Evolutionary conservation across 768 basidiomycete genomes (phyloP).

Genomic region (Sporobolomyces pararoseus): DNA sequence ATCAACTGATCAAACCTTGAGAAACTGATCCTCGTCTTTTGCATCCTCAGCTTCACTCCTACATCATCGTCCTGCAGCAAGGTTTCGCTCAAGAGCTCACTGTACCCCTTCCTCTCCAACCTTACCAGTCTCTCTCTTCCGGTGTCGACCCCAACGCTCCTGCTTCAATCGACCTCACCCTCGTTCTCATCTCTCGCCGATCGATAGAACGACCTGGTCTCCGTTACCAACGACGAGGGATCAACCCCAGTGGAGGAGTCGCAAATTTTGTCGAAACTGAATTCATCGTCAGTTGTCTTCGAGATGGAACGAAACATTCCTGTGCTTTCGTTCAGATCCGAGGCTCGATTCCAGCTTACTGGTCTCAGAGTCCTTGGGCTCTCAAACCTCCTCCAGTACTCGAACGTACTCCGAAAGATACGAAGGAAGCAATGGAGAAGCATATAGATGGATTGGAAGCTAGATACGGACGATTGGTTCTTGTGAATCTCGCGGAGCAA

Average conservation of each 20-base stretch:
- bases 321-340: slow-evolving; percentile 87
- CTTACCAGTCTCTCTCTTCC: slow-evolving; percentile 23
- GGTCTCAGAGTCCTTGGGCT: slow-evolving; percentile 42
- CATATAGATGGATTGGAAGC: slow-evolving; percentile 41
- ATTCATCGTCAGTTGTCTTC: slow-evolving; percentile 77
- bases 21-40: not conserved
- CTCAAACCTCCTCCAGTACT: slow-evolving; percentile 46
- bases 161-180: slow-evolving; percentile 56
- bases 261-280: slow-evolving; percentile 54
- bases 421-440: slow-evolving; percentile 29
- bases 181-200: slow-evolving; percentile 77
- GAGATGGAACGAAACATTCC: slow-evolving; percentile 68
- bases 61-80: slow-evolving; percentile 29
- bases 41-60: slow-evolving; percentile 31
- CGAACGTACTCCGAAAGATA: slow-evolving; percentile 42
- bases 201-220: slow-evolving; percentile 86
- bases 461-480: slow-evolving; percentile 56
- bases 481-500: slow-evolving; percentile 86
- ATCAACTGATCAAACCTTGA: not conserved
- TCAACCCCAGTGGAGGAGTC: slow-evolving; percentile 62
- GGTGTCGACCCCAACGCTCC: slow-evolving; percentile 5
- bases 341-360: slow-evolving; percentile 58
- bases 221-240: slow-evolving; percentile 87
- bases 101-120: slow-evolving; percentile 25
- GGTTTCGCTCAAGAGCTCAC: slow-evolving; percentile 18